Conservation (phyloP, 805 yeast genomes). For the Hanseniaspora occidentalis region DNA sequence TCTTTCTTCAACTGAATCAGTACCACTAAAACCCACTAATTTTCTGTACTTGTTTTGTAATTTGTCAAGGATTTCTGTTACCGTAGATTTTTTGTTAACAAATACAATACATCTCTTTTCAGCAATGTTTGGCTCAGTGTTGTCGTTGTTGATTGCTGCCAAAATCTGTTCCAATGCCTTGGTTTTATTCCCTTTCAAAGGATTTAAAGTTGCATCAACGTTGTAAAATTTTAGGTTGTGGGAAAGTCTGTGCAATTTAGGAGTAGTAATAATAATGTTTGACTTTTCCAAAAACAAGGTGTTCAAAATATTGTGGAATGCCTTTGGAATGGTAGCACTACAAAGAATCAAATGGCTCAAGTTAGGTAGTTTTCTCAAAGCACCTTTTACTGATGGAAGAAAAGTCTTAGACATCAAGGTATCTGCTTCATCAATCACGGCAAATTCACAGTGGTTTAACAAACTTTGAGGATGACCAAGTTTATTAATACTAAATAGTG, state of each 20-base stretch:
- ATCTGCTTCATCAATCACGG: slow-evolving; percentile 90
- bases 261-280: slow-evolving; percentile 68
- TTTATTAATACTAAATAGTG: slow-evolving; percentile 25
- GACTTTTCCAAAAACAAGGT: slow-evolving; percentile 29
- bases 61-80: slow-evolving; percentile 41
- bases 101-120: slow-evolving; percentile 77
- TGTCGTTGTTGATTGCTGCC: slow-evolving; percentile 75
- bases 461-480: slow-evolving; percentile 28
- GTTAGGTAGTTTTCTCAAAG: slow-evolving; percentile 38
- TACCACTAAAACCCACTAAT: slow-evolving; percentile 56
- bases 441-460: slow-evolving; percentile 37
- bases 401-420: slow-evolving; percentile 67
- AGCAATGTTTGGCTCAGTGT: slow-evolving; percentile 45
- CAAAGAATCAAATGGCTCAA: slow-evolving; percentile 60
- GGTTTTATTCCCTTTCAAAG: slow-evolving; percentile 72
- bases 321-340: slow-evolving; percentile 82
- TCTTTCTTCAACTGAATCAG: slow-evolving; percentile 50
- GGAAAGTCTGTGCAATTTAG: slow-evolving; percentile 78
- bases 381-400: slow-evolving; percentile 47
- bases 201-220: slow-evolving; percentile 63
- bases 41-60: slow-evolving; percentile 38
- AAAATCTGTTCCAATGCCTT: slow-evolving; percentile 82
- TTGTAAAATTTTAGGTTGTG: slow-evolving; percentile 56
- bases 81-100: slow-evolving; percentile 63
- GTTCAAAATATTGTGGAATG: slow-evolving; percentile 50